Evolutionary conservation across 192 early-diverging fungal genomes (phyloP), one percentile per base, ranked within the genome.

Genomic region (Backusella luteola): DNA sequence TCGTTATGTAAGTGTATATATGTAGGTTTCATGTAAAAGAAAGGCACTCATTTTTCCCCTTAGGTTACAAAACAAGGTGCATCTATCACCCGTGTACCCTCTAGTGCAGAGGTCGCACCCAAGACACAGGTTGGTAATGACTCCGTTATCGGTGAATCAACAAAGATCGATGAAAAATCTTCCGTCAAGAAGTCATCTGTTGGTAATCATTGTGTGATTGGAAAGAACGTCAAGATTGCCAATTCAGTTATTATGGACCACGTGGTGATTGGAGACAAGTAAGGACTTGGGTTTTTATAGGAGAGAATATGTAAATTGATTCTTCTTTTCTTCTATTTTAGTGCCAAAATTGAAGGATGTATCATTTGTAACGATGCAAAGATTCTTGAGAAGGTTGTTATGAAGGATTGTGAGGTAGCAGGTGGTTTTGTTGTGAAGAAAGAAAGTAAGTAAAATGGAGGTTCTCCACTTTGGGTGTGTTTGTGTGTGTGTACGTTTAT

Each of bases 161-260:
- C 96, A 53, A 93, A 91, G 81, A 92, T 99, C 66, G 96, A 91
- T 44, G 96, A 99, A 73, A 87, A 94, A 29, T 94, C 94, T n/a
- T 92, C 92, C 5, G 90, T 99, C 59, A 98, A 99, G 84, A 94
- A 94, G 73, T 95, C 96, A 21, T 90, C 96, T 17, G 91, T 99
- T 59, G 98, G 98, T 41, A 89, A 93, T 29, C 97, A 99, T 84
- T 94, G 96, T 76, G 81, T 89, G n/a, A 96, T 99, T 86, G 98
- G 98, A 32, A 95, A 94, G 81, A 94, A 96, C 71, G 96, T 97
- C 80, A 98, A 99, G 79, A 95, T 99, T 76, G 87, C 89, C 49
- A 96, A 96, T 81, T 97, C 93, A n/a, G 90, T 99, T 46, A 85
- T 99, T 52, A 96, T 98, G 96, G 97, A 99, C 81, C 89, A 98